A percentile compares a stretch with the other conserved stretches of the same genome.
Conservation (phyloP, 2,329 filamentous ascomycete species). For the Arthrobotrys musiformis region DNA sequence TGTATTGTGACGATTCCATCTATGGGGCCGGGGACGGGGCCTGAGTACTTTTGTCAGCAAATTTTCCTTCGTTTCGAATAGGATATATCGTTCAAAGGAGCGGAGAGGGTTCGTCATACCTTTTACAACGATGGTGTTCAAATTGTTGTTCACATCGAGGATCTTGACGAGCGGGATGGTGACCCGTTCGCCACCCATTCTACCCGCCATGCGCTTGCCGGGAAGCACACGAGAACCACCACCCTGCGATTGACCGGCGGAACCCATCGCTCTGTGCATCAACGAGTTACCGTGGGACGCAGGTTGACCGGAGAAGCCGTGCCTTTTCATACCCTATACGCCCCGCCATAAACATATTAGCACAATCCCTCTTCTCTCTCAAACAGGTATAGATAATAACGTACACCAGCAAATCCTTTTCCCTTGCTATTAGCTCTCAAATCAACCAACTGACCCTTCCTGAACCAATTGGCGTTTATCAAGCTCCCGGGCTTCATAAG, state of each 20-base stretch:
- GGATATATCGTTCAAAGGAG: neutral
- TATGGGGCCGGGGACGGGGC: conserved; percentile 85
- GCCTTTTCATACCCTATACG: conserved; percentile 84
- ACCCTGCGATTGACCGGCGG: conserved; percentile 87
- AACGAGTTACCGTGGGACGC: conserved; percentile 95
- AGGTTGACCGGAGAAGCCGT: conserved; percentile 87
- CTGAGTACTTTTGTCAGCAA: no score
- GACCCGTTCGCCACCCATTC: conserved; percentile 89
- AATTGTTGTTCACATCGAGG: conserved; percentile 84
- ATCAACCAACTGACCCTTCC: conserved; percentile 89
- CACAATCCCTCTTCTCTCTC: neutral
- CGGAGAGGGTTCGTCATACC: conserved; percentile 65
- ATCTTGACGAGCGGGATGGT: conserved; percentile 93
- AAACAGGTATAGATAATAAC: conserved; percentile 57
- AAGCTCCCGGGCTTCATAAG: conserved; percentile 79
- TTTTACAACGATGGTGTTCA: conserved; percentile 87
- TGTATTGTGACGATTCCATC: conserved; percentile 84
- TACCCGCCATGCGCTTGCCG: conserved; percentile 97
- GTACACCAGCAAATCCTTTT: conserved; percentile 86
- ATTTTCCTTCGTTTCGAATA: neutral
- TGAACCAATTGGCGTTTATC: conserved; percentile 89
- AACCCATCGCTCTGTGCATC: conserved; percentile 92
- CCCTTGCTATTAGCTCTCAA: conserved; percentile 81
- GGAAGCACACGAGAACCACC: conserved; percentile 91
- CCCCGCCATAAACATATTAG: neutral